Base-by-base conservation (phyloP, 129 eudicot genomes). In the Centaurea solstitialis region DNA sequence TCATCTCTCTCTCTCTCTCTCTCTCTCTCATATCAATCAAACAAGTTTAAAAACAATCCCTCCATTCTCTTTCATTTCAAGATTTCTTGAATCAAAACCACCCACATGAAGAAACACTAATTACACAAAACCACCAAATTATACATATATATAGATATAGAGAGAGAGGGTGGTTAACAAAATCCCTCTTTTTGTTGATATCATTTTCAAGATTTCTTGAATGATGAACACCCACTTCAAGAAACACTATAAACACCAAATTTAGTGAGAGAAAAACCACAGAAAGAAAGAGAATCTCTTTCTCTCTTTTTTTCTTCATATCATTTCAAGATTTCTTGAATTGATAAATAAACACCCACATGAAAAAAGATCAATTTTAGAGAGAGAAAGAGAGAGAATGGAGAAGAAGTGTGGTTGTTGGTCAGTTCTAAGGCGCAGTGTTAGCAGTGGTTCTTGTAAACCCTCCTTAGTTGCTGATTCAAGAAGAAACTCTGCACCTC, bases 401-500 rank as follows among this genome's bases (percentile, higher is more conserved):
- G 95, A 88, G 81, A 88, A 79, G 20, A 90, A 87, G 85, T 91
- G 97, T 87, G 98, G 98, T 28, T 94, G 98, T 80, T 94, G 97
- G 97, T 89, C 92, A 47, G 88, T 88, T 84, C 80, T 94, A 35
- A 87, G 90, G 69, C 82, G 89, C 45, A 86, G 90, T 77, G 90
- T 87, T 76, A 80, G 82, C 80, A 86, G 75, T 57, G 89, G 82
- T 41, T 70, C 88, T 74, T 87, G 92, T 72, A 91, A 86, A 67
- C 86, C 89, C 69, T 85, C 97, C 30, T 26, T 26, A 61, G 53
- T 39, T 45, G n/a, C n/a, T n/a, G 89, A 91, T 85, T 73, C 89
- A 33, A 90, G 82, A 43, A 87, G 84, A 76, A 82, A 76, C 82
- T 84, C 98, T 62, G 83, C 92, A 33, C 75, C 83, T 82, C 79